Percentiles rank a stretch among this genome's conserved stretches.
Conservation (phyloP, 1,284 basidiomycete species). For the Pholiota adiposa region DNA sequence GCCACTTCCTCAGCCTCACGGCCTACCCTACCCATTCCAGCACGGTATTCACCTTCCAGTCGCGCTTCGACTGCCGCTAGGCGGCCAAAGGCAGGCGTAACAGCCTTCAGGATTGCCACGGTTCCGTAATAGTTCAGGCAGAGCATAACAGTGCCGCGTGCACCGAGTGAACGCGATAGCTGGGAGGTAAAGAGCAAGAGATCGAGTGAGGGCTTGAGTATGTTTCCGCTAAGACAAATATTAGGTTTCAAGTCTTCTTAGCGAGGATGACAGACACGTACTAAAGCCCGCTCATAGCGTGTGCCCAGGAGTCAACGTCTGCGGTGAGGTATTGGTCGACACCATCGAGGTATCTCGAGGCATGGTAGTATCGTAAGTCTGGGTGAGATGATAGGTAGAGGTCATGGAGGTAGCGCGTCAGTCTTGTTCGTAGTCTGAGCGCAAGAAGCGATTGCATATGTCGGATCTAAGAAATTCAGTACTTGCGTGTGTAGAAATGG, state of each 20-base stretch:
- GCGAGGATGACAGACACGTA: constrained; percentile 42
- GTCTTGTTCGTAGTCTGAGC: constrained; percentile 81
- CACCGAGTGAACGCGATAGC: constrained; percentile 84
- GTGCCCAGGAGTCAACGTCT: constrained; percentile 91
- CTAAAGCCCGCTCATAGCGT: constrained; percentile 89
- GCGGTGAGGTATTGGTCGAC: constrained; percentile 93
- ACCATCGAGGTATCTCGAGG: constrained; percentile 64
- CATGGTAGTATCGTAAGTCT: constrained; percentile 72
- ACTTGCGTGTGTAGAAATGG: neutral
- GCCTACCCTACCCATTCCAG: constrained; percentile 87
- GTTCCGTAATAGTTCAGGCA: constrained; percentile 89
- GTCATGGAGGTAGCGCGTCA: constrained; percentile 93
- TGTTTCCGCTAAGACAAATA: constrained; percentile 56
- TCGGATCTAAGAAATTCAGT: constrained; percentile 61
- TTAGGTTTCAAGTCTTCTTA: neutral
- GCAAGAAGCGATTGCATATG: constrained; percentile 92
- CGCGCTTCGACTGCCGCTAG: constrained; percentile 90
- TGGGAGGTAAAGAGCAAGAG: constrained; percentile 94
- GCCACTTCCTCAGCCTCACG: constrained; percentile 95
- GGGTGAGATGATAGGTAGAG: constrained; percentile 83
- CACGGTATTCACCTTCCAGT: constrained; percentile 88
- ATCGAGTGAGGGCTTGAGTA: constrained; percentile 92
- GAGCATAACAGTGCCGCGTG: constrained; percentile 78
- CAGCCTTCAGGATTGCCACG: constrained; percentile 80
- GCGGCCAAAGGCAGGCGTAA: constrained; percentile 93